phyloP scores from a whole-genome alignment of 2,329 filamentous ascomycete genomes.

The Ophiosphaerella korrae region DNA sequence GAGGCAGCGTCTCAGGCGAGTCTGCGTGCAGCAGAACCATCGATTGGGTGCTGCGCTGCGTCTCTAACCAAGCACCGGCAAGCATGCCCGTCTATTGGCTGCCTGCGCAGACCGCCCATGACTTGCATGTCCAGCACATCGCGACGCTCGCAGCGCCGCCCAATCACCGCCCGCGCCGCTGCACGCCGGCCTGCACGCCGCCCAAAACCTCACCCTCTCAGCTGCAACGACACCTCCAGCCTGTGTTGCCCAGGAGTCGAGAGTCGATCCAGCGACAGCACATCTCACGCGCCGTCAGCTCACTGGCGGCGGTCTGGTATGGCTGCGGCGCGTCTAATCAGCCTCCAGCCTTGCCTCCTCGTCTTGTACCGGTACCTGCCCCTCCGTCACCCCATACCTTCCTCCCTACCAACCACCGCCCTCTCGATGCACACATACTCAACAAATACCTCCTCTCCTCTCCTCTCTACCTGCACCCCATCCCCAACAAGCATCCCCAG shows the following conservation, averaged over 20 bases:
- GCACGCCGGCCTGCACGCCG: slow-evolving; percentile 17
- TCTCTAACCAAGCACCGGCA: not conserved
- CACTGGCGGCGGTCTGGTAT: slow-evolving; percentile 5
- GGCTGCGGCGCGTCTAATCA: slow-evolving; percentile 3
- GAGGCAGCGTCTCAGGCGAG: no score
- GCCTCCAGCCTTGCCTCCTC: slow-evolving; percentile 9
- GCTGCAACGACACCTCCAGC: slow-evolving; percentile 1
- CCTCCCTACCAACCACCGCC: no score
- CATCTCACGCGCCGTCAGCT: slow-evolving; percentile 15
- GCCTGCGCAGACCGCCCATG: slow-evolving; percentile 13
- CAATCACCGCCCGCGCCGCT: slow-evolving; percentile 15
- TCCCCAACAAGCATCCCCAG: not conserved
- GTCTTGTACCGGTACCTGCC: not conserved
- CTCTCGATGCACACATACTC: not conserved
- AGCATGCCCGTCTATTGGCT: not conserved
- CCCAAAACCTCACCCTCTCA: slow-evolving; percentile 21
- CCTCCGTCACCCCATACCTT: no score
- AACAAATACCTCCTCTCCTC: no score
- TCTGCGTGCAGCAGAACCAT: no score
- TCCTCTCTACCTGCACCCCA: no score
- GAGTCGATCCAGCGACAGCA: slow-evolving; percentile 22
- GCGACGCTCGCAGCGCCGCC: slow-evolving; percentile 1
- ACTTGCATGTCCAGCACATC: slow-evolving; percentile 33
- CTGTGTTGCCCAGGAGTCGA: slow-evolving; percentile 7
- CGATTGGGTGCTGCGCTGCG: slow-evolving; percentile 1